Conservation (phyloP, 495 filamentous ascomycete species). For the Penicillium flavigenum region DNA sequence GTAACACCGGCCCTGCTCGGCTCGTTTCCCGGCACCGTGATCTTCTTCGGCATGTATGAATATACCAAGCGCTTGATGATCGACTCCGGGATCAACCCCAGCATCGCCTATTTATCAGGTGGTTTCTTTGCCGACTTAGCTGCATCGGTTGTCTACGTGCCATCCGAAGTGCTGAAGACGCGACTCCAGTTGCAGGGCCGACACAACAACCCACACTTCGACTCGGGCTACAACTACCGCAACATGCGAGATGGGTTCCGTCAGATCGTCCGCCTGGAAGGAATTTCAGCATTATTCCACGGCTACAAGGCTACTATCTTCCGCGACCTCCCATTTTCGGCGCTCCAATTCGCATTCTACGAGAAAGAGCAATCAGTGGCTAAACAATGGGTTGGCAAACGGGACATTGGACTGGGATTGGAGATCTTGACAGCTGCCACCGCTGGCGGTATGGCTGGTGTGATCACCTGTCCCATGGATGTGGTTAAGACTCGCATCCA, state of each 20-base stretch:
- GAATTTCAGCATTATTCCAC: constrained; percentile 80
- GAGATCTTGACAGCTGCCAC: constrained; percentile 87
- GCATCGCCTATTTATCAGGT: constrained; percentile 79
- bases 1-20: constrained; percentile 86
- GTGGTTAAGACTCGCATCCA: constrained; percentile 98
- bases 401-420: constrained; percentile 77
- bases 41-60: constrained; percentile 96
- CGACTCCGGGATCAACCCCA: constrained; percentile 73
- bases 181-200: constrained; percentile 91
- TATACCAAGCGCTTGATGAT: constrained; percentile 89
- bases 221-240: constrained; percentile 91
- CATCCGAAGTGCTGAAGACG: constrained; percentile 95
- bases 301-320: constrained; percentile 93
- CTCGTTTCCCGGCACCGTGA: constrained; percentile 89
- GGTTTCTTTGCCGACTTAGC: constrained; percentile 91
- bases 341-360: constrained; percentile 96
- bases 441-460: constrained; percentile 92
- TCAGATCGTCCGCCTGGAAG: constrained; percentile 81
- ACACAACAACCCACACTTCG: constrained; percentile 90
- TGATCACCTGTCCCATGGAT: constrained; percentile 92
- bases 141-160: constrained; percentile 89
- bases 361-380: constrained; percentile 87
- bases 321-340: constrained; percentile 93
- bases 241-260: constrained; percentile 73
- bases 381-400: constrained; percentile 65